These are phyloP conservation scores for Dillenia suffruticosa DNA, from an alignment of 164 flowering plant genomes.

Conservation along the genomic window DNA sequence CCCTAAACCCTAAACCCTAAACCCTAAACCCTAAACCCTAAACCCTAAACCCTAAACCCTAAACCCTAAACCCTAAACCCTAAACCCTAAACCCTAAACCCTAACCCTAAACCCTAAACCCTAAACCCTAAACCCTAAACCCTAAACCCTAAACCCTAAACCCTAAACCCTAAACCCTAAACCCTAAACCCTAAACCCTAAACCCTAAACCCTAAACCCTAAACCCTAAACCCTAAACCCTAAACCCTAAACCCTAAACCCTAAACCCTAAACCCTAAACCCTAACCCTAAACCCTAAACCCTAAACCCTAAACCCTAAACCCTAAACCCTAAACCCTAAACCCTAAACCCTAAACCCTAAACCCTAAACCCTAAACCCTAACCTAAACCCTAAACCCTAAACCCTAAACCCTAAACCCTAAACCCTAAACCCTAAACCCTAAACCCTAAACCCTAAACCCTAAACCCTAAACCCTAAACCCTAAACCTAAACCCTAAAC, in stretches of 20 bases:
- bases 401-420: conserved; percentile 4
- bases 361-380: conserved; percentile 5
- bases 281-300: not conserved
- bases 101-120: not conserved
- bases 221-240: not conserved
- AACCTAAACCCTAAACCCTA: conserved; percentile 2
- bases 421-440: conserved; percentile 3
- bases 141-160: not conserved
- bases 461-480: conserved; percentile 4
- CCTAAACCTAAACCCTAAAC: conserved; percentile 3
- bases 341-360: conserved; percentile 4
- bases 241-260: not conserved
- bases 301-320: conserved; percentile 3
- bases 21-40: not conserved
- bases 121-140: not conserved
- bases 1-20: not conserved
- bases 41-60: conserved; percentile 1
- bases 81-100: not conserved
- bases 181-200: not conserved
- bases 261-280: not conserved
- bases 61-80: not conserved
- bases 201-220: not conserved
- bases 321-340: conserved; percentile 5
- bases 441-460: conserved; percentile 2
- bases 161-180: conserved; percentile 1